A percentile compares a stretch with the other conserved stretches of the same genome.
Conservation (phyloP, 768 basidiomycete genomes). For the Tylopilus felleus region DNA sequence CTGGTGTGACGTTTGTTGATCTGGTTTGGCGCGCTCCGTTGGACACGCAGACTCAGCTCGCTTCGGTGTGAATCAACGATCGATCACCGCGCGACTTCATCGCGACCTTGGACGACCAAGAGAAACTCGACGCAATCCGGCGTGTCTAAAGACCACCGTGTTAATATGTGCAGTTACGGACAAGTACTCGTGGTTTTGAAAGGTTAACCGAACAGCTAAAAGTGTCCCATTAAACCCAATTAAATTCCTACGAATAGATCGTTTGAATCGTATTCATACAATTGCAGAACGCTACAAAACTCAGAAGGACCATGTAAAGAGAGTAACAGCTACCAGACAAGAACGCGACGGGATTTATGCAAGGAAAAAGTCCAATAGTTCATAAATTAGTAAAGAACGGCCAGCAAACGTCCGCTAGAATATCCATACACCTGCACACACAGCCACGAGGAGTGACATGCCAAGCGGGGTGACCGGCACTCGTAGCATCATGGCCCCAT, state of each 20-base stretch:
- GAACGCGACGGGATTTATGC: not conserved
- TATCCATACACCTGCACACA: slow-evolving; percentile 14
- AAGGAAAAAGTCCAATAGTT: not conserved
- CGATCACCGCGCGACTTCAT: too few relatives aligned
- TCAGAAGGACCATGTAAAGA: not conserved
- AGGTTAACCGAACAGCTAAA: too few relatives aligned
- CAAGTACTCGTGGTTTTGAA: not conserved
- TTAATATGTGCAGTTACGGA: too few relatives aligned
- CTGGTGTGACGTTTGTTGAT: too few relatives aligned
- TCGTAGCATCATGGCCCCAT: slow-evolving; percentile 9
- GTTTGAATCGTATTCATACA: not conserved
- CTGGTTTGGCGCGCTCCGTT: too few relatives aligned
- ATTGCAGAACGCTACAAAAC: not conserved
- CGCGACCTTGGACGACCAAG: too few relatives aligned
- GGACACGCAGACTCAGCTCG: too few relatives aligned
- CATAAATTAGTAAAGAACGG: not conserved
- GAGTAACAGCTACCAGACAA: not conserved
- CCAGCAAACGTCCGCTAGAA: slow-evolving; percentile 7
- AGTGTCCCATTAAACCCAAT: too few relatives aligned
- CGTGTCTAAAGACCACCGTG: too few relatives aligned
- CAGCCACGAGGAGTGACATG: slow-evolving; percentile 7
- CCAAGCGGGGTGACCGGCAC: slow-evolving; percentile 11
- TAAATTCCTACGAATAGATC: not conserved
- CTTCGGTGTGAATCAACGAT: too few relatives aligned
- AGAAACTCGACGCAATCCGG: too few relatives aligned